These are phyloP conservation scores for Xylaria sp. DNA, from an alignment of 2,329 filamentous ascomycete species.

Conservation along the genomic window DNA sequence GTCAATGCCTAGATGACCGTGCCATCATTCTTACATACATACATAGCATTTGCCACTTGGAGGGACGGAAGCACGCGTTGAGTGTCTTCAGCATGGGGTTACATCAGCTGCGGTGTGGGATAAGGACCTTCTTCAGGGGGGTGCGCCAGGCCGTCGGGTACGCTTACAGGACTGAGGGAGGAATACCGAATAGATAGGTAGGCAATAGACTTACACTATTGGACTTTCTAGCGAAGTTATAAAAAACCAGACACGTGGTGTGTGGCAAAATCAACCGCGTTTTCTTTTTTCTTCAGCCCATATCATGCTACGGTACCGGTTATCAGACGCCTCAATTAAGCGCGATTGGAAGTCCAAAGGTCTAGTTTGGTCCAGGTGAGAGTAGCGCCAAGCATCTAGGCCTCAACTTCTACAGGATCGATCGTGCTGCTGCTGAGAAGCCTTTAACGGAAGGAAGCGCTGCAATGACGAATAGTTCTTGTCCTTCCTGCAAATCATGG, in stretches of 20 bases:
- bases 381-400: slow-evolving; percentile 21
- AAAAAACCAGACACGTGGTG: slow-evolving; percentile 26
- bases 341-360: slow-evolving; percentile 1
- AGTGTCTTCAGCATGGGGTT: slow-evolving; percentile 19
- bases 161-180: background rate
- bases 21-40: slow-evolving; percentile 8
- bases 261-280: slow-evolving; percentile 12
- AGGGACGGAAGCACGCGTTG: slow-evolving; percentile 17
- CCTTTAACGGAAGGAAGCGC: background rate
- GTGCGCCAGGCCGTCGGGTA: slow-evolving; percentile 30
- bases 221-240: background rate
- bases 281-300: slow-evolving; percentile 24
- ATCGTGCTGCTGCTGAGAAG: slow-evolving; percentile 10
- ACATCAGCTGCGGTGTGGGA: slow-evolving; percentile 25
- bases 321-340: slow-evolving; percentile 19
- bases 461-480: background rate
- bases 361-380: slow-evolving; percentile 3
- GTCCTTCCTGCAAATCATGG: background rate
- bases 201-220: background rate
- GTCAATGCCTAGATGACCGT: slow-evolving; percentile 13
- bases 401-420: background rate
- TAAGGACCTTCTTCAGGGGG: slow-evolving; percentile 5
- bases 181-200: background rate
- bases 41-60: slow-evolving; percentile 22
- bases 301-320: background rate